phyloP scores from a whole-genome alignment of 73 alveolate species.

The Symbiodinium pilosum region DNA sequence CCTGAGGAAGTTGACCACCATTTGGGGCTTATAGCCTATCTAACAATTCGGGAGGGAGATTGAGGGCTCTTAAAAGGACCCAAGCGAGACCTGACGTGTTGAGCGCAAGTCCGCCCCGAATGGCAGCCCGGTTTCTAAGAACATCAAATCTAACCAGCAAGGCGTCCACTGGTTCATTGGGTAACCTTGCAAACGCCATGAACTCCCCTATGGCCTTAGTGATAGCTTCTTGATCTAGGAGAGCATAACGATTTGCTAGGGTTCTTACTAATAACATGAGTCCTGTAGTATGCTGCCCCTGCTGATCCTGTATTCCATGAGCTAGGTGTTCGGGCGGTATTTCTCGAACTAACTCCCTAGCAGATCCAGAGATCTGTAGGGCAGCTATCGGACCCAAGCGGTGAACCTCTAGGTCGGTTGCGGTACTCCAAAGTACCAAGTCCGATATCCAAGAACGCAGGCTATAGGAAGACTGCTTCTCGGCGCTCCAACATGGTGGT shows the following conservation, averaged over 20 bases:
- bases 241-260: not conserved
- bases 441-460: not conserved
- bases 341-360: not conserved
- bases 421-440: not conserved
- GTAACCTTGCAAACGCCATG: not conserved
- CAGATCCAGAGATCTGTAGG: not conserved
- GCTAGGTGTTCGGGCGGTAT: not conserved
- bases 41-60: not conserved
- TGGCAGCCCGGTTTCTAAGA: slow-evolving; percentile 27
- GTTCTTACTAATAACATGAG: not conserved
- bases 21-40: not conserved
- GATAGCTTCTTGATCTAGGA: not conserved
- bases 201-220: not conserved
- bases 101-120: slow-evolving; percentile 15
- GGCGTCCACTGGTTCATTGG: not conserved
- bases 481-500: slow-evolving; percentile 11
- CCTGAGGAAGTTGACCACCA: not conserved
- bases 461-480: not conserved
- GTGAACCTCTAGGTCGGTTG: not conserved
- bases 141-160: not conserved
- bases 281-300: not conserved
- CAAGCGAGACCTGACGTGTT: not conserved
- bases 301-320: not conserved
- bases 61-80: not conserved
- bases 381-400: not conserved